phyloP scores from a whole-genome alignment of 1,284 basidiomycete species.

The Tetrapyrgos nigripes region DNA sequence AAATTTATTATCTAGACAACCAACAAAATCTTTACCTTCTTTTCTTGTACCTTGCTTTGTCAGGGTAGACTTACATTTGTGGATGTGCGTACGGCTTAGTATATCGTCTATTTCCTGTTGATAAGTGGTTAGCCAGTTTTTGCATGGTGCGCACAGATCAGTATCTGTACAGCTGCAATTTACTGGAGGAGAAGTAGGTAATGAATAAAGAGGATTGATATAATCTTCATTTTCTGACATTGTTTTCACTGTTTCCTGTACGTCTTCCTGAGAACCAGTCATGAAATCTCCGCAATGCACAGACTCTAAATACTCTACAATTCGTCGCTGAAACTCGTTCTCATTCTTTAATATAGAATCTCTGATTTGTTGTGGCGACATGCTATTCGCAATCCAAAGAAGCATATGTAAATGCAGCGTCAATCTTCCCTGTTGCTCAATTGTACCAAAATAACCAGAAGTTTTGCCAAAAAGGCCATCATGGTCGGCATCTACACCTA shows the following conservation, averaged over 20 bases:
- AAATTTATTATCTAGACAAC: conserved; percentile 21
- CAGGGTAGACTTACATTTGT: conserved; percentile 13
- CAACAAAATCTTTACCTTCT: conserved; percentile 5
- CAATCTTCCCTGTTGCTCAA: conserved; percentile 39
- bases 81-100: conserved; percentile 18
- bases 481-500: conserved; percentile 8
- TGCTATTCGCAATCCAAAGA: conserved; percentile 33
- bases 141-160: neutral
- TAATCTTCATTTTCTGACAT: neutral
- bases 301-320: conserved; percentile 22
- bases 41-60: neutral
- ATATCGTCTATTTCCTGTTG: conserved; percentile 20
- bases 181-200: conserved; percentile 14
- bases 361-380: conserved; percentile 32
- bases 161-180: too few relatives aligned
- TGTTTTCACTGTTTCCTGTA: neutral
- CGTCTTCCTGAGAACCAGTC: conserved; percentile 9
- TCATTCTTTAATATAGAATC: conserved; percentile 23
- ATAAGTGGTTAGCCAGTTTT: conserved; percentile 2
- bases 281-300: conserved; percentile 17
- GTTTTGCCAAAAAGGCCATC: conserved; percentile 31
- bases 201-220: conserved; percentile 6
- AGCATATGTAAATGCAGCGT: conserved; percentile 39
- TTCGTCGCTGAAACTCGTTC: conserved; percentile 17
- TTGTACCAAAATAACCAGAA: conserved; percentile 39